Conservation (phyloP, 148 eudicot genomes). For the Heliosperma pusillum region DNA sequence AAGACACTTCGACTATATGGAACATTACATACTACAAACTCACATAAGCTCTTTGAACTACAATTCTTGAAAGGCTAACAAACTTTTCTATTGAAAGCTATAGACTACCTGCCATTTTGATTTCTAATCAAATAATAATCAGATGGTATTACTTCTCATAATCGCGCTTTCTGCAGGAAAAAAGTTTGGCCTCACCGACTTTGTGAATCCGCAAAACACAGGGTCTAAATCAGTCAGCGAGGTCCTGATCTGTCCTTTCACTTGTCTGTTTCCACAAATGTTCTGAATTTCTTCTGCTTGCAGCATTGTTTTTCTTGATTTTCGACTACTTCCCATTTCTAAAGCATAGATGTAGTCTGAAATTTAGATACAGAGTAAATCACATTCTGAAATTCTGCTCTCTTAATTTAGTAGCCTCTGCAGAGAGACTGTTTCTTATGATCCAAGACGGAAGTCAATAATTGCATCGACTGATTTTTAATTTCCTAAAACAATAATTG, state of each 20-base stretch:
- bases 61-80: too few species aligned
- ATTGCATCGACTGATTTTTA: not conserved
- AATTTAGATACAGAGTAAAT: not conserved
- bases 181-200: constrained; percentile 74
- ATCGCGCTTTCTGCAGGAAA: constrained; percentile 37
- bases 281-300: not conserved
- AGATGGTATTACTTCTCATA: not conserved
- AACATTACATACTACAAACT: too few species aligned
- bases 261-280: not conserved
- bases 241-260: constrained; percentile 34
- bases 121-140: not conserved
- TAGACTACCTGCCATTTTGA: too few species aligned
- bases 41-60: too few species aligned
- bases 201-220: constrained; percentile 46
- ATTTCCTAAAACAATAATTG: too few species aligned
- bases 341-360: not conserved
- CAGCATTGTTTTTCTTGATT: too few species aligned
- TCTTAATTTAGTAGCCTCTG: too few species aligned
- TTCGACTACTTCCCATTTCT: too few species aligned
- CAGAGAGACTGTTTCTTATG: too few species aligned
- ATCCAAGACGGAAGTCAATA: not conserved
- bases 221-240: constrained; percentile 50
- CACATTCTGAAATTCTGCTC: not conserved
- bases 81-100: too few species aligned
- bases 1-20: not conserved